Conservation (phyloP, 345 rosid species). For the Melaleuca quinquenervia region DNA sequence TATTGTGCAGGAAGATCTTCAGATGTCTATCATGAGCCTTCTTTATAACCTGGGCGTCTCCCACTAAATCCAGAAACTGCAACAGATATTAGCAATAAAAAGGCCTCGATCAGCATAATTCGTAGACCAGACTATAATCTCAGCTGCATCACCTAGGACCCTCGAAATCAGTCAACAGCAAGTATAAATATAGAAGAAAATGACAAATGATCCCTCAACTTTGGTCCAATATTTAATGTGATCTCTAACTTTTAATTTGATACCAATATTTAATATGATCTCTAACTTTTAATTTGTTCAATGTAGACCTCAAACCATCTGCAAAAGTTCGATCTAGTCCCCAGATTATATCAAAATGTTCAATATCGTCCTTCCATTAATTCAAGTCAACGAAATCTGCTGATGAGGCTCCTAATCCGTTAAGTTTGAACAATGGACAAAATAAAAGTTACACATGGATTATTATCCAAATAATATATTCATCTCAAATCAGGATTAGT, state of each 20-base stretch:
- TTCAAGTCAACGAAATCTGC: neutral
- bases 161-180: neutral
- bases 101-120: neutral
- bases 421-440: neutral
- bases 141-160: neutral
- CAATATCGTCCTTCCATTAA: neutral
- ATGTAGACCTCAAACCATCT: neutral
- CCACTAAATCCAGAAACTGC: constrained; percentile 79
- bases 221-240: neutral
- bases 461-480: neutral
- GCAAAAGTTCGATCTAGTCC: neutral
- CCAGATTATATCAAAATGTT: neutral
- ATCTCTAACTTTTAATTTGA: neutral
- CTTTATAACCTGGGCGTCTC: constrained; percentile 52
- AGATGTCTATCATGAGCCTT: constrained; percentile 84
- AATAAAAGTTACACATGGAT: neutral
- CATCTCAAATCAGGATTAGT: neutral
- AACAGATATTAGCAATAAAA: neutral
- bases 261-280: no score
- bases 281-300: neutral
- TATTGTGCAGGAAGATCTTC: constrained; percentile 54
- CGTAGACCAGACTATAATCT: neutral
- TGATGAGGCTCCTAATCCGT: neutral
- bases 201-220: neutral
- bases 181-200: neutral